Conservation (phyloP, 768 basidiomycete genomes). For the Baorangia bicolor region DNA sequence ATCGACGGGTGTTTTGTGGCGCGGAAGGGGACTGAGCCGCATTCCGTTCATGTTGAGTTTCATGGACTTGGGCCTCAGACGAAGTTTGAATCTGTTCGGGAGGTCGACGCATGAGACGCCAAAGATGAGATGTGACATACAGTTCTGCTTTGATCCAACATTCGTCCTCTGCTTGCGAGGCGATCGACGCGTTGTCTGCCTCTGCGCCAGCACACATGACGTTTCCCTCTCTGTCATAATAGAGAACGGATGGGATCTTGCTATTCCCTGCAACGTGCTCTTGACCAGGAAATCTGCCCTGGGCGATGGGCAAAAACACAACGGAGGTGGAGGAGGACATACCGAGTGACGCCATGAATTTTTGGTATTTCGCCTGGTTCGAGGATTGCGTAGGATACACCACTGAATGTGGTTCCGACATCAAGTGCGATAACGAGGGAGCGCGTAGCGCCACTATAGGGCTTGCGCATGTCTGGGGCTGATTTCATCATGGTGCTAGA, state of each 20-base stretch:
- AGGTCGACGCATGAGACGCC: not conserved
- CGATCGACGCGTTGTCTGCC: constrained; percentile 58
- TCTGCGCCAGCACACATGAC: constrained; percentile 78
- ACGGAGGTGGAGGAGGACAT: constrained; percentile 15
- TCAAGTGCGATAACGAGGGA: constrained; percentile 78
- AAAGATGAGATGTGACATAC: constrained; percentile 41
- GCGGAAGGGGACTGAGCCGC: constrained; percentile 67
- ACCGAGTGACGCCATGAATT: constrained; percentile 81
- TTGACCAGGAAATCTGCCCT: constrained; percentile 71
- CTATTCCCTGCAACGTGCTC: constrained; percentile 85
- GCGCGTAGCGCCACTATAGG: constrained; percentile 61
- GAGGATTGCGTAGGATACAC: constrained; percentile 80
- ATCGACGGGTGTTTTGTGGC: constrained; percentile 64
- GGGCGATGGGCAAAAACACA: constrained; percentile 16
- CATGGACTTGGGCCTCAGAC: constrained; percentile 75
- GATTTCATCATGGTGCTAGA: constrained; percentile 44
- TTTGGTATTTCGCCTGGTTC: constrained; percentile 81
- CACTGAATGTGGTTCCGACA: constrained; percentile 81
- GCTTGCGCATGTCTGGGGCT: constrained; percentile 66
- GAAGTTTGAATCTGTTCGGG: constrained; percentile 67
- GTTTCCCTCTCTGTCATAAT: constrained; percentile 63
- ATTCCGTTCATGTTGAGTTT: constrained; percentile 83
- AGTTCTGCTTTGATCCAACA: constrained; percentile 74
- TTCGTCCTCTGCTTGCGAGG: constrained; percentile 73
- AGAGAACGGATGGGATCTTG: constrained; percentile 78